Conservation (phyloP, 78 protist genomes). For the Dictyostelium purpureum region DNA sequence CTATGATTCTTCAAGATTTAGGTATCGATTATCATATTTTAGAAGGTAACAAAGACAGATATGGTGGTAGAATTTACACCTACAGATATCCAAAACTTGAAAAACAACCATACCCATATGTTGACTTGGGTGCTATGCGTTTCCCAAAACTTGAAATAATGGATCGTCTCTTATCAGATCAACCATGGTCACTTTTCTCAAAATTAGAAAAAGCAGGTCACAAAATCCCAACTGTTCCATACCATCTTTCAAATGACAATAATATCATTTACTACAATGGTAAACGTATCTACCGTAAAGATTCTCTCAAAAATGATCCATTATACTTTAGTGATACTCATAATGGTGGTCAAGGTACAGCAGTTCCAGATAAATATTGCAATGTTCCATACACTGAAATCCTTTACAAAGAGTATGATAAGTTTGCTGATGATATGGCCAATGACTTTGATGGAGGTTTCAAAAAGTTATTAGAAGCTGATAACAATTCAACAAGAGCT, state of each 20-base stretch:
- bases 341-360: constrained; percentile 43
- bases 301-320: constrained; percentile 12
- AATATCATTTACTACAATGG: constrained; percentile 22
- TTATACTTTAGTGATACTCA: constrained; percentile 3
- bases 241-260: neutral
- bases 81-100: constrained; percentile 4
- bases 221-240: constrained; percentile 2
- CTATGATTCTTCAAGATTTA: constrained; percentile 8
- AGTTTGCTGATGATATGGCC: neutral
- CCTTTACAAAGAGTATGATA: neutral
- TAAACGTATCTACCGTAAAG: neutral
- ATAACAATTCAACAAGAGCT: neutral
- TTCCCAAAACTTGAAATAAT: constrained; percentile 15
- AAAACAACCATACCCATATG: neutral
- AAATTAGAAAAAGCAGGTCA: neutral
- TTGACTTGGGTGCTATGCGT: constrained; percentile 63
- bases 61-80: constrained; percentile 44
- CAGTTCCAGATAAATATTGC: neutral
- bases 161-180: constrained; percentile 11
- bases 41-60: constrained; percentile 14
- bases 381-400: neutral
- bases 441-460: constrained; percentile 31
- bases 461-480: neutral
- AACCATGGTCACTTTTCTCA: constrained; percentile 12
- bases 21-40: constrained; percentile 25